Conservation (phyloP, 2,329 filamentous ascomycete genomes). For the Colletotrichum sp. region DNA sequence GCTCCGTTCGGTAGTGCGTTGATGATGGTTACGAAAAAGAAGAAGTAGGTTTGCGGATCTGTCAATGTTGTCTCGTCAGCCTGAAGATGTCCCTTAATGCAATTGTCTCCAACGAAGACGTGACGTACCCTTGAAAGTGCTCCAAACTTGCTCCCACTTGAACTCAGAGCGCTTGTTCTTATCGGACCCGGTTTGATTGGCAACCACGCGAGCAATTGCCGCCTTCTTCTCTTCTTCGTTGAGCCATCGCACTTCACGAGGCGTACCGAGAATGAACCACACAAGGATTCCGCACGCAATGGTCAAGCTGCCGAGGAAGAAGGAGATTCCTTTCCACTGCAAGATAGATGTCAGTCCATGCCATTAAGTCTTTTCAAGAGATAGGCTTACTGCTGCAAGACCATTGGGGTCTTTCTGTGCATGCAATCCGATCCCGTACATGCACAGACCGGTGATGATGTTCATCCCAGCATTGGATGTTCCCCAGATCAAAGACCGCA, state of each 20-base stretch:
- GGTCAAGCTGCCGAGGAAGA: constrained; percentile 32
- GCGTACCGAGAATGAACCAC: constrained; percentile 34
- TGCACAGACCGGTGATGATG: constrained; percentile 32
- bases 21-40: constrained; percentile 37
- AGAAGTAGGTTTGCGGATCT: constrained; percentile 37
- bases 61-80: background rate
- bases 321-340: constrained; percentile 31
- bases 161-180: background rate
- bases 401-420: constrained; percentile 6
- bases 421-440: constrained; percentile 28
- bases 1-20: constrained; percentile 36
- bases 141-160: constrained; percentile 28
- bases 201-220: background rate
- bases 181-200: background rate
- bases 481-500: constrained; percentile 34
- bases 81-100: background rate
- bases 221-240: constrained; percentile 30
- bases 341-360: background rate
- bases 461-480: constrained; percentile 36
- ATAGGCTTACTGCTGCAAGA: background rate
- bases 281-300: constrained; percentile 25
- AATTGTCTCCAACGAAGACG: background rate
- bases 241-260: constrained; percentile 33
- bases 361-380: fast-evolving
- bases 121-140: constrained; percentile 25